Evolutionary conservation across 169 alveolate genomes (phyloP).

Genomic region (Babesia bigemina): DNA sequence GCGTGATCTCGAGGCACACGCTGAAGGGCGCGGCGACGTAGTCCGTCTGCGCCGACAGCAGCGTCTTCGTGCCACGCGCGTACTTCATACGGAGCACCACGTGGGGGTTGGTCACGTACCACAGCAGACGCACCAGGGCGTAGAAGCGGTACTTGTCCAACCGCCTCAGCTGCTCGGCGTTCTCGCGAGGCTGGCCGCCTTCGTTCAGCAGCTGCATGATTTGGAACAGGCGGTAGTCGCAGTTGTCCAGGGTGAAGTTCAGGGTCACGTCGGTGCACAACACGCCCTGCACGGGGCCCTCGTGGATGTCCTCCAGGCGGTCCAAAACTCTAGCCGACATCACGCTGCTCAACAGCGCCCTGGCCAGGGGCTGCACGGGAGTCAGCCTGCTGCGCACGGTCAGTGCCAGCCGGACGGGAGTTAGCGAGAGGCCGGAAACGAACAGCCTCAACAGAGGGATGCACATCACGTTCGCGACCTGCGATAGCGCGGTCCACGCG

Average conservation of each 20-base stretch:
- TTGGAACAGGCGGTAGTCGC: slow-evolving; percentile 45
- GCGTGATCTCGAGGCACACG: slow-evolving; percentile 2
- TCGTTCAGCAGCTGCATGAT: slow-evolving; percentile 17
- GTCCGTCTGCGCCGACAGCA: slow-evolving; percentile 19
- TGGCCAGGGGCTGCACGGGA: not conserved
- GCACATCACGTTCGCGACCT: slow-evolving; percentile 4
- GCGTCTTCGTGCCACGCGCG: not conserved
- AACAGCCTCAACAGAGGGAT: slow-evolving; percentile 20
- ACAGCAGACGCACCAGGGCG: slow-evolving; percentile 39
- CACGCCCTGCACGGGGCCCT: slow-evolving; percentile 1
- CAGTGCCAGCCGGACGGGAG: slow-evolving; percentile 6
- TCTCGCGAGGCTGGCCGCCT: not conserved
- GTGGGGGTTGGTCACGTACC: slow-evolving; percentile 51
- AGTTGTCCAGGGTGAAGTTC: slow-evolving; percentile 25
- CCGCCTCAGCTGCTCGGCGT: slow-evolving; percentile 11
- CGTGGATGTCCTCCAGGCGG: slow-evolving; percentile 19
- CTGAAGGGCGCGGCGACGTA: slow-evolving; percentile 28
- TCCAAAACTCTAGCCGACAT: not conserved
- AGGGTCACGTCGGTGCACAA: slow-evolving; percentile 12
- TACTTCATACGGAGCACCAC: slow-evolving; percentile 15
- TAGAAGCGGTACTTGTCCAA: slow-evolving; percentile 49
- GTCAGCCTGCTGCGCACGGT: not conserved
- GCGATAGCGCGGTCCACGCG: slow-evolving; percentile 11
- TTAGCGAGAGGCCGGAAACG: slow-evolving; percentile 33
- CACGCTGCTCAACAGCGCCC: not conserved